Base-by-base conservation (phyloP, 2,329 filamentous ascomycete genomes). In the Phaeomoniella chlamydospora region DNA sequence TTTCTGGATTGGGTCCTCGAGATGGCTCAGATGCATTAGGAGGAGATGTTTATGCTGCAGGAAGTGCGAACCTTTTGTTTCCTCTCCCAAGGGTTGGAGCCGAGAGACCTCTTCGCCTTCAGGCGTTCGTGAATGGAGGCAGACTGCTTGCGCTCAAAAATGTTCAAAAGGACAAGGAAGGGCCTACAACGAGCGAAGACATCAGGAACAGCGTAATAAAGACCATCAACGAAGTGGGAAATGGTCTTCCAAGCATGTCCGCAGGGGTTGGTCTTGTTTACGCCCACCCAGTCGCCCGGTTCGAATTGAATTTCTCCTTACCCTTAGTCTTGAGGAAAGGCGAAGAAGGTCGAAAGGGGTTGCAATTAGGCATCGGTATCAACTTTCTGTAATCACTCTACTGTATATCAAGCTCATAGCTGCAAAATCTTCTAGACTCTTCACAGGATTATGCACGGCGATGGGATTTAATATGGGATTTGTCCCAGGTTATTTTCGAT, bases 351-450 rank as follows among this genome's bases (percentile, higher is more conserved):
- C 74, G 88, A 37, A 98, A 98, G 62, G 90, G 90, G 1, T 54
- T 98, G 43, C 86, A 90, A 55, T 78, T 98, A 49, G 90, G 90
- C n/a, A 84, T 98, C 29, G 90, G 90, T 34, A 86, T 98, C 52
- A 92, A 83, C 61, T 94, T 98, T 55, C 62, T 96, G 68, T 96
- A 80, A 34, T 17, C 17, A 32, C 17, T 10, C 13, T 14, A 32
- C 17, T 6, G 17, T 5, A 32, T n/a, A 32, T n/a, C 30, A 5
- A 6, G 17, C 14, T n/a, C 30, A 14, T 32, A n/a, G 17, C 10
- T 32, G 5, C 30, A 32, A 14, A 14, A 14, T 10, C 13, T 10
- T 29, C 10, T 29, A 29, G 22, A 29, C 10, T 13, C 10, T 13
- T 29, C 13, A 10, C 13, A 29, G 22, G 22, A 29, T 29, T 10